Percentiles rank a stretch among this genome's conserved stretches.
phyloP scores from a whole-genome alignment of 768 basidiomycete genomes.

The Phanerochaete sordida region DNA sequence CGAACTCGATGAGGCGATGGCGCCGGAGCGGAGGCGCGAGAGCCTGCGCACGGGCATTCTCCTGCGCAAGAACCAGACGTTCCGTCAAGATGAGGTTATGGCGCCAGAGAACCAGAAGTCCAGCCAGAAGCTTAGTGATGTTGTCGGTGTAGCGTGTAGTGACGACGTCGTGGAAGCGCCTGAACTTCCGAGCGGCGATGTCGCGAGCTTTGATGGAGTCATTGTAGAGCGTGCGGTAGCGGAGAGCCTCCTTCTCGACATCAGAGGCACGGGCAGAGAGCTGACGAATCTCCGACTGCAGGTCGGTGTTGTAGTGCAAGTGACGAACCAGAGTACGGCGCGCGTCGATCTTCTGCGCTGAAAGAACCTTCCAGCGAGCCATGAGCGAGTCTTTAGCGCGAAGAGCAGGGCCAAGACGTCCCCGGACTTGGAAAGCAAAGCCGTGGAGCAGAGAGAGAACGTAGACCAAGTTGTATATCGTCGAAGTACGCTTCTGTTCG shows the following conservation, averaged over 20 bases:
- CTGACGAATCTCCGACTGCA: neutral
- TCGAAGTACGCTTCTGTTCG: neutral
- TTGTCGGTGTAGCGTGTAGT: neutral
- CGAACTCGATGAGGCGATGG: neutral
- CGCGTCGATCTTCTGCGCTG: neutral
- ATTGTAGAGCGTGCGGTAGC: constrained; percentile 1
- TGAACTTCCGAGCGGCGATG: neutral
- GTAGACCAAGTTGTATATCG: neutral
- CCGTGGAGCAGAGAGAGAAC: neutral
- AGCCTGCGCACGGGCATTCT: neutral
- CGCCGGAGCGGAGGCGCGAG: neutral
- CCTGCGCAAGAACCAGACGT: neutral
- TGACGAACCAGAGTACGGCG: neutral
- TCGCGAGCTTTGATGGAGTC: constrained; percentile 6
- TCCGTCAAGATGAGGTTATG: neutral
- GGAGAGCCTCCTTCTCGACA: neutral
- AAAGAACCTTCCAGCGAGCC: neutral
- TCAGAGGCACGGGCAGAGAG: neutral
- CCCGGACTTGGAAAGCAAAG: neutral
- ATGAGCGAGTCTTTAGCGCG: neutral
- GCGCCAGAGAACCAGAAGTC: constrained; percentile 11
- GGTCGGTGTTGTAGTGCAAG: neutral
- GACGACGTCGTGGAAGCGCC: neutral
- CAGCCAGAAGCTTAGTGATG: neutral
- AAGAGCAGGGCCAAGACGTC: neutral